Evolutionary conservation across 176 grass and related monocot species (phyloP), one percentile per base, ranked within the genome.

Genomic region (Aegilops umbellulata): DNA sequence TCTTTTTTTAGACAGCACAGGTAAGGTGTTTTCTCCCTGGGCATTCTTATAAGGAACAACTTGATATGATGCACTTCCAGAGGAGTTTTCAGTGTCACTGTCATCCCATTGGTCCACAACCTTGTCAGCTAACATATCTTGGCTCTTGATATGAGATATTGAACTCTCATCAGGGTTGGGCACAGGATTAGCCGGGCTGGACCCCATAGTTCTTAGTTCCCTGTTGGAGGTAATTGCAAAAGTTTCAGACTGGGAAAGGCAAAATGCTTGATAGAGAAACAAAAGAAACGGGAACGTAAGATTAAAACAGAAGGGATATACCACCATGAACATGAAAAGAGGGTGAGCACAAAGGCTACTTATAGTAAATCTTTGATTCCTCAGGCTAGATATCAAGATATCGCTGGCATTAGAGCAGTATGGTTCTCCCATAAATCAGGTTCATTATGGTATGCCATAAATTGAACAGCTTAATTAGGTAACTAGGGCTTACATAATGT

Each of bases 221-320:
- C 88, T 89, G 60, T 75, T 35, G 35, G 10, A 85, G 36, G 20
- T 35, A 60, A 74, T 25, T n/a, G 10, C 65, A 60, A 65, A 79
- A 70, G 27, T 19, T 85, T 78, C 60, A 78, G 4, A 47, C 3
- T 38, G 2, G 16, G 41, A 47, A 79, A 25, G 11, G 1, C 32
- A 78, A 16, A 46, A 46, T 46, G 42, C 42, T 46, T 46, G 42
- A 49, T 29, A 78, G 30, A 8, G 19, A 24, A 79, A 78, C 7
- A 39, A 31, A 30, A 60, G 10, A 79, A 44, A 69, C 38, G 19
- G 8, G 53, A 5, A 60, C 1, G 1, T 60, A 23, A 36, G 68
- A 36, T 30, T 35, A 69, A 69, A 20, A 27, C 17, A 78, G n/a
- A 67, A 68, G 16, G 42, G 42, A 46, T 46, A 46, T 10, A 14